A percentile compares a stretch with the other conserved stretches of the same genome.
phyloP scores from a whole-genome alignment of 2,329 filamentous ascomycete genomes.

The Thielaviopsis punctulata region DNA sequence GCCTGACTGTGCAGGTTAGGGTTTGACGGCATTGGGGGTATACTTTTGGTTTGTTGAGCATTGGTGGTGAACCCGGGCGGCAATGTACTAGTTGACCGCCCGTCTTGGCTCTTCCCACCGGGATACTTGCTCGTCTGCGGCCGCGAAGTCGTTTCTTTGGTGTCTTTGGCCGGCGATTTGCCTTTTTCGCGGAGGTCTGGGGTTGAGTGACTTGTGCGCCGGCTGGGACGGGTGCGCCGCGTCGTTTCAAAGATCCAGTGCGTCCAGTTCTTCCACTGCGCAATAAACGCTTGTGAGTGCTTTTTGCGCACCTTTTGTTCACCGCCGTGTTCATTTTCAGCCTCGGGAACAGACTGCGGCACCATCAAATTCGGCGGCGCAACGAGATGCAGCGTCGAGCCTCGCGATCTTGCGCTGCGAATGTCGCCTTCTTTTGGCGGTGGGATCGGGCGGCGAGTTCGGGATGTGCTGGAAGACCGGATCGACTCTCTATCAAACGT shows the following conservation, averaged over 20 bases:
- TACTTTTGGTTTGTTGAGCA: conserved; percentile 24
- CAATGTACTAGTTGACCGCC: conserved; percentile 25
- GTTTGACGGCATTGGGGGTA: conserved; percentile 8
- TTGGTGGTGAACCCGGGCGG: conserved; percentile 35
- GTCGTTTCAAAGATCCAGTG: conserved; percentile 46
- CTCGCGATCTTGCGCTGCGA: conserved; percentile 53
- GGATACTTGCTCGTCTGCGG: conserved; percentile 40
- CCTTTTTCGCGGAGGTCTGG: conserved; percentile 38
- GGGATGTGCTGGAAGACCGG: conserved; percentile 59
- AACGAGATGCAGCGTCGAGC: conserved; percentile 76
- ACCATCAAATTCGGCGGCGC: conserved; percentile 39
- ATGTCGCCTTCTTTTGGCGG: conserved; percentile 70
- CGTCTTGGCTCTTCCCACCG: conserved; percentile 10
- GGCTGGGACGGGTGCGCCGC: conserved; percentile 31
- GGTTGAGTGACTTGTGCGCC: conserved; percentile 38
- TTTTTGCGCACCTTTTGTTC: conserved; percentile 35
- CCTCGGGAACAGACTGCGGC: conserved; percentile 15
- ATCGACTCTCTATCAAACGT: conserved; percentile 66
- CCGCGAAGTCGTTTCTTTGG: conserved; percentile 36
- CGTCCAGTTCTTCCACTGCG: conserved; percentile 46
- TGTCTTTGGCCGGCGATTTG: conserved; percentile 17
- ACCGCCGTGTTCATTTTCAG: conserved; percentile 14
- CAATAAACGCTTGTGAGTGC: conserved; percentile 40
- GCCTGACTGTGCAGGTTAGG: conserved; percentile 5
- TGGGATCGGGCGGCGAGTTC: conserved; percentile 56